These are phyloP conservation scores for Goffeauzyma gilvescens DNA, from an alignment of 768 basidiomycete species.

Conservation along the genomic window DNA sequence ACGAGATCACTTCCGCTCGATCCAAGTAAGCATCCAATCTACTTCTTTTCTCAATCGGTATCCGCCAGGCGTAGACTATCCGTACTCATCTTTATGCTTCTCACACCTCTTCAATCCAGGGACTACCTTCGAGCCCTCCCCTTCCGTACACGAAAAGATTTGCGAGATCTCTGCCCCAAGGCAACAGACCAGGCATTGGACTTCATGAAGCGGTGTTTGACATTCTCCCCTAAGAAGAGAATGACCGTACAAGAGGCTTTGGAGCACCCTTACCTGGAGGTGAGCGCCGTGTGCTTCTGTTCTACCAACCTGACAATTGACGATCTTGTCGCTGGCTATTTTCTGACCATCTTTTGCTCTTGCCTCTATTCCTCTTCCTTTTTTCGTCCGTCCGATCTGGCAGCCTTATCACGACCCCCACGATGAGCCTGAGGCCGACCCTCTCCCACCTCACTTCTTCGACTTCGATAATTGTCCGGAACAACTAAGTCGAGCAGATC, in stretches of 20 bases:
- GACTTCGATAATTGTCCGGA: conserved; percentile 31
- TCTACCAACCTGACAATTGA: too few species aligned
- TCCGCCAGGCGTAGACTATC: not conserved
- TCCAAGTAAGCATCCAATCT: conserved; percentile 32
- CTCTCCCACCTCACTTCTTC: conserved; percentile 33
- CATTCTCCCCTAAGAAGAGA: conserved; percentile 50
- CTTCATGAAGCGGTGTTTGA: conserved; percentile 24
- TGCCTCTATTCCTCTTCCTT: not conserved
- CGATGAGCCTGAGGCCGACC: conserved; percentile 61
- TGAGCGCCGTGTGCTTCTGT: too few species aligned
- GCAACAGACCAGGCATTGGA: conserved; percentile 40
- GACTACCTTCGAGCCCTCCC: conserved; percentile 79
- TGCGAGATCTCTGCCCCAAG: conserved; percentile 50
- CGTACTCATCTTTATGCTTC: not conserved
- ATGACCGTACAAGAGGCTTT: conserved; percentile 76
- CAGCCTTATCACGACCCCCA: conserved; percentile 74
- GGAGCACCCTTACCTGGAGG: conserved; percentile 72
- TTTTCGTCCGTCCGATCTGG: too few species aligned
- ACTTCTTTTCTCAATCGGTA: not conserved
- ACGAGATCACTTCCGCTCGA: conserved; percentile 63
- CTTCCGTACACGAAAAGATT: conserved; percentile 60
- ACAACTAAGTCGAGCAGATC: conserved; percentile 27
- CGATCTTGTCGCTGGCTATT: conserved; percentile 37
- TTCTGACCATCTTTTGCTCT: conserved; percentile 24
- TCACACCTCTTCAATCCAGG: too few species aligned